Conservation (phyloP, 495 filamentous ascomycete species). For the Penicillium daleae region DNA sequence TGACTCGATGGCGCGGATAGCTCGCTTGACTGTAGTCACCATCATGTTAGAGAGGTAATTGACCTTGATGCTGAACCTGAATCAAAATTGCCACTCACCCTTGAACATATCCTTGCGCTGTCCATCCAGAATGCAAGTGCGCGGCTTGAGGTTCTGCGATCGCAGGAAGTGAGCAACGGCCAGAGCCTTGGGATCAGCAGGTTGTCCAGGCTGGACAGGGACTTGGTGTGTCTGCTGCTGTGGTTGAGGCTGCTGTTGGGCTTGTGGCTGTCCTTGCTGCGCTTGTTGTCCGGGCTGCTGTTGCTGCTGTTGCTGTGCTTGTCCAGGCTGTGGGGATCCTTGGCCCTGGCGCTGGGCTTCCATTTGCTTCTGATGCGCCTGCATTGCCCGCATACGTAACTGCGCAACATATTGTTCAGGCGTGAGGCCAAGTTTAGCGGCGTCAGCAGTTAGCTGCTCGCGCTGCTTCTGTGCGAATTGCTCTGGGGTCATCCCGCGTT, state of each 20-base stretch:
- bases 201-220: constrained; percentile 64
- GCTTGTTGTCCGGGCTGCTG: constrained; percentile 39
- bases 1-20: constrained; percentile 89
- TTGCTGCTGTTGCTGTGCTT: constrained; percentile 38
- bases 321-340: constrained; percentile 50
- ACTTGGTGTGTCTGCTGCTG: constrained; percentile 53
- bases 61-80: neutral
- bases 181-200: constrained; percentile 83
- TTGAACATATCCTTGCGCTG: constrained; percentile 98
- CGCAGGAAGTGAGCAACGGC: constrained; percentile 90
- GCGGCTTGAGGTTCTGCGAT: constrained; percentile 81
- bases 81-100: constrained; percentile 52
- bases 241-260: constrained; percentile 39
- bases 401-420: constrained; percentile 67
- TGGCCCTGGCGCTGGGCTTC: constrained; percentile 52
- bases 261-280: constrained; percentile 47
- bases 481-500: constrained; percentile 74
- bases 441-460: constrained; percentile 62
- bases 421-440: constrained; percentile 62
- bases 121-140: constrained; percentile 92
- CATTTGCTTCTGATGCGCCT: constrained; percentile 52
- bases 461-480: constrained; percentile 67
- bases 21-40: constrained; percentile 81
- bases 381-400: constrained; percentile 64
- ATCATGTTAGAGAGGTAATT: constrained; percentile 10